Base-by-base conservation (phyloP, 1,284 basidiomycete species). In the Marasmius sp. region DNA sequence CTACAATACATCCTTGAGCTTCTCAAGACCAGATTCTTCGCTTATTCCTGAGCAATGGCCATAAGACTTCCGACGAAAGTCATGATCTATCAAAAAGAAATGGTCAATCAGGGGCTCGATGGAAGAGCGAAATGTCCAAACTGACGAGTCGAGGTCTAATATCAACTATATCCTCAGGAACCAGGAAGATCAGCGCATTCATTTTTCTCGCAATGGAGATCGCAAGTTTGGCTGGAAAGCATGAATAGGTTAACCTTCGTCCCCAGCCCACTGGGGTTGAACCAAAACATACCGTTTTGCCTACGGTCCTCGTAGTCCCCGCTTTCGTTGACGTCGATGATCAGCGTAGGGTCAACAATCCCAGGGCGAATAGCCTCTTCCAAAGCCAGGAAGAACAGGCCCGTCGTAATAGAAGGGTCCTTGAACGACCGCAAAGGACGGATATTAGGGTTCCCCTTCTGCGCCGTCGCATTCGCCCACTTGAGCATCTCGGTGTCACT, bases 131-230 rank as follows among this genome's bases (percentile, higher is more conserved):
- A 56, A 37, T 27, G 47, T 34, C 47, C 10, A 16, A 18, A 81
- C 86, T 61, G 71, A 95, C 93, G 73, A 95, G 81, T 66, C 92
- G 86, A 38, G 93, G 85, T 58, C 94, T 86, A 63, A 95, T 84
- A 73, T 95, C 94, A 41, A 95, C 93, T 69, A 95, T 94, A 77
- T 95, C 96, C 75, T 99, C 97, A 1, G 97, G 95, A 0, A 99
- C 97, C 64, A 99, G 81, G 85, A 98, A 98, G 71, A 99, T 98
- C 70, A 98, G 79, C 4, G 95, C 94, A 60, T 95, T 94, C 87
- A 97, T 88, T 86, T 99, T 99, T 72, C 97, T 85, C 22, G 97
- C 96, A 70, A 99, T 98, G 6, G 94, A 97, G 70, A 99, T 99
- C 16, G 95, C 97, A 65, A 99, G 77, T 85, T 97, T 97, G 47